Percentiles rank a stretch among this genome's conserved stretches.
phyloP scores from a whole-genome alignment of 495 filamentous ascomycete genomes.

The Cryomyces minteri region DNA sequence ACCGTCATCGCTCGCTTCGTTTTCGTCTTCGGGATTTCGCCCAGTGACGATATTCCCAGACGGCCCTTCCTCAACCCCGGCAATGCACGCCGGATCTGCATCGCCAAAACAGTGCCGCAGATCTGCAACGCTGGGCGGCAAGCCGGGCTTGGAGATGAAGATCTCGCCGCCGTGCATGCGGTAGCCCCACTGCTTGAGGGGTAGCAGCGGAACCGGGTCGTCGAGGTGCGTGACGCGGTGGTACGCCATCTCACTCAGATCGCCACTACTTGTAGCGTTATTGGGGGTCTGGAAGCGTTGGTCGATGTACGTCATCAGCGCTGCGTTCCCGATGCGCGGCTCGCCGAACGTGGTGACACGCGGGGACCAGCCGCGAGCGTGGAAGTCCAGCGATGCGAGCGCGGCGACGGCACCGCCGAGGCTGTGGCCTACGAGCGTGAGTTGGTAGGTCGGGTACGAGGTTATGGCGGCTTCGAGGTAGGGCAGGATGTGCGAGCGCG shows the following conservation, averaged over 20 bases:
- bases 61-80: constrained; percentile 19
- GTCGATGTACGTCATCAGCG: constrained; percentile 49
- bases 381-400: constrained; percentile 64
- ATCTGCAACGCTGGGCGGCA: constrained; percentile 49
- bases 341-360: constrained; percentile 85
- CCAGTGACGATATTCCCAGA: constrained; percentile 1
- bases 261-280: constrained; percentile 1
- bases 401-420: constrained; percentile 85
- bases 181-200: constrained; percentile 76
- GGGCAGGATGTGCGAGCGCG: constrained; percentile 43
- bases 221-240: constrained; percentile 68
- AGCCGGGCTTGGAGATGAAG: constrained; percentile 50
- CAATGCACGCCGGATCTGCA: constrained; percentile 51
- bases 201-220: constrained; percentile 82
- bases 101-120: constrained; percentile 53
- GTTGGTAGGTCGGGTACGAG: constrained; percentile 46
- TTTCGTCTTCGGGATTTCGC: no score
- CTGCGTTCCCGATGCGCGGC: constrained; percentile 64
- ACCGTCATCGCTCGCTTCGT: no score
- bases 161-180: constrained; percentile 69
- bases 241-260: constrained; percentile 25
- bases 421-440: constrained; percentile 76
- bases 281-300: constrained; percentile 29
- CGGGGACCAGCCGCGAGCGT: constrained; percentile 47
- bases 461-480: constrained; percentile 32